Evolutionary conservation across 1,139 yeast species (phyloP), one percentile per base, ranked within the genome.

Genomic region (Pichia sp.): DNA sequence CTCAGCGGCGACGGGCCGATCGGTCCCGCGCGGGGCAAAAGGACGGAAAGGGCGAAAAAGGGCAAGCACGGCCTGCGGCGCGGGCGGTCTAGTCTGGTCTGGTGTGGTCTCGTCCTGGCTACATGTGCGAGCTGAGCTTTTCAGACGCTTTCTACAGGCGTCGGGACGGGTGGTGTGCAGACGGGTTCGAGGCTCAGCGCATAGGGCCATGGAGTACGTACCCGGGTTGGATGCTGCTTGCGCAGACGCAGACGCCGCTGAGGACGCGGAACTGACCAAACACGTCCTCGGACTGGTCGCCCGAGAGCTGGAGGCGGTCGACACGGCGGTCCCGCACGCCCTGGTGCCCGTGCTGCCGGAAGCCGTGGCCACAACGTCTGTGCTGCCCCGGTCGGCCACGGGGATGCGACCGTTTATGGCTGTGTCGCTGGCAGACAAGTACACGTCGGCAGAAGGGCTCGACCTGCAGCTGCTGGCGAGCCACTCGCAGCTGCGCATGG

Each of bases 391-490:
- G 11, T 50, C 52, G 11, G 38, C 29, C 3, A 16, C 19, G 6
- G 52, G 52, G 4, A 13, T 49, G 15, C 3, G 4, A n/a, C 46
- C 51, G 6, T 49, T 41, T 16, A 45, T 50, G 52, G 6, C 34
- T 8, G 26, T 34, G 8, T 16, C 42, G 8, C 44, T 54, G 4
- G 31, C 52, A n/a, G 52, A 54, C 8, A 57, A 55, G 26, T 55
- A 55, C 45, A 52, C 56, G 3, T 30, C 16, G 4, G 34, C 26
- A 6, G 47, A 45, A 1, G 30, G 13, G 2, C 5, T 30, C 3
- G 49, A 55, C 16, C 38, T 55, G 10, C 34, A 47, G 10, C 42
- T 57, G 16, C 48, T 57, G 4, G 50, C 58, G 5, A 50, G 54
- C 8, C 49, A 57, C 50, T 53, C 59, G 2, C 42, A 48, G 15